These are phyloP conservation scores for Didymella keratinophila DNA, from an alignment of 2,329 filamentous ascomycete species.

Conservation along the genomic window DNA sequence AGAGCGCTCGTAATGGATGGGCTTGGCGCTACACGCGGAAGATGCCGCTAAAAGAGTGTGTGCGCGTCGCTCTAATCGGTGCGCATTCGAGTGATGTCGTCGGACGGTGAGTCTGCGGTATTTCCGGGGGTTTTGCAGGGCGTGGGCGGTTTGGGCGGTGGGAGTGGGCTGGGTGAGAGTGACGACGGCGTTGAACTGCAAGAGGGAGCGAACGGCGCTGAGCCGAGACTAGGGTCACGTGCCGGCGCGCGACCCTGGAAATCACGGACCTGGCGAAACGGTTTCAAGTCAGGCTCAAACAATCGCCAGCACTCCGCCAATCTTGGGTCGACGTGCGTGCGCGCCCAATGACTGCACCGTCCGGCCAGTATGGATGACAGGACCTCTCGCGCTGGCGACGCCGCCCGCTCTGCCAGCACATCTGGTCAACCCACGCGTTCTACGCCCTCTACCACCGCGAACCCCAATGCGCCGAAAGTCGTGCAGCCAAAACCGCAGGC, in stretches of 20 bases:
- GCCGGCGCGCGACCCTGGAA: slow-evolving; percentile 1
- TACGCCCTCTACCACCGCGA: slow-evolving; percentile 4
- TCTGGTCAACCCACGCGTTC: slow-evolving; percentile 25
- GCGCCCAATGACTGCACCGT: slow-evolving; percentile 29
- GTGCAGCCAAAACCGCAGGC: slow-evolving; percentile 90
- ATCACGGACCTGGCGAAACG: neutral
- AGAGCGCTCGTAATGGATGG: slow-evolving; percentile 28
- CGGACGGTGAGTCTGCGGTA: slow-evolving; percentile 15
- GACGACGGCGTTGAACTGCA: slow-evolving; percentile 17
- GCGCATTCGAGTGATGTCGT: slow-evolving; percentile 41
- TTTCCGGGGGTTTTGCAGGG: slow-evolving; percentile 9
- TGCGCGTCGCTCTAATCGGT: slow-evolving; percentile 35
- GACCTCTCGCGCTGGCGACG: slow-evolving; percentile 27
- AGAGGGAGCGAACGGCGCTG: neutral
- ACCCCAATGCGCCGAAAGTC: slow-evolving; percentile 57
- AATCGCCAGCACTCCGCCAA: slow-evolving; percentile 11
- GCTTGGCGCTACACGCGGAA: slow-evolving; percentile 42
- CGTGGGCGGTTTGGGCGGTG: slow-evolving; percentile 10
- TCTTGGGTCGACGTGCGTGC: slow-evolving; percentile 13
- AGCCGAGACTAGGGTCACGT: slow-evolving; percentile 6
- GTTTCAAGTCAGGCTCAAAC: slow-evolving; percentile 22
- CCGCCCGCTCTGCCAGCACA: slow-evolving; percentile 26
- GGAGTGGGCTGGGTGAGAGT: slow-evolving; percentile 19
- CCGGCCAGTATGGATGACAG: slow-evolving; percentile 46
- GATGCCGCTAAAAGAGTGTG: slow-evolving; percentile 39